phyloP scores from a whole-genome alignment of 306 rosid species.

The Pueraria montana region DNA sequence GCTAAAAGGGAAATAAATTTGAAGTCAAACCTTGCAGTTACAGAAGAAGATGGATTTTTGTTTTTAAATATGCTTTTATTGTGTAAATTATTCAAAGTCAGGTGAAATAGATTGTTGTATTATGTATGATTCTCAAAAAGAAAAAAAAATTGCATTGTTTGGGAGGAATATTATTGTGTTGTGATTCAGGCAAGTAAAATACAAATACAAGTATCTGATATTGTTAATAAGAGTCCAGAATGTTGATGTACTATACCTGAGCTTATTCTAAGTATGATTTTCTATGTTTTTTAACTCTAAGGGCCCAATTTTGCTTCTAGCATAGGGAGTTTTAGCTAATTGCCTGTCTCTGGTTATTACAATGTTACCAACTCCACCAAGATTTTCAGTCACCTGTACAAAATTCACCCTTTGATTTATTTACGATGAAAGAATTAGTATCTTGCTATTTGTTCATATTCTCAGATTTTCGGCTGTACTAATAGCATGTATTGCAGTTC shows the following conservation, averaged over 20 bases:
- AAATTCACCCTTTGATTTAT: not conserved
- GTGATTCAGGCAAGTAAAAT: not conserved
- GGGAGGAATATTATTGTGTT: no score
- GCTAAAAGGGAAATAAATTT: not conserved
- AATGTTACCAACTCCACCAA: not conserved
- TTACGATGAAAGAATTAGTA: not conserved
- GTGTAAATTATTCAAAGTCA: no score
- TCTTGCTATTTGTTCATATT: not conserved
- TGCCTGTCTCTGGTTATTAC: not conserved
- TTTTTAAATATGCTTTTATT: not conserved
- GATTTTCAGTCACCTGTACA: conserved; percentile 4
- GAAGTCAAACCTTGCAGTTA: not conserved
- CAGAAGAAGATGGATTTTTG: not conserved
- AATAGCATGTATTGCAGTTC: not conserved
- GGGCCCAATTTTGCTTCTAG: not conserved
- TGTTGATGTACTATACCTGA: not conserved
- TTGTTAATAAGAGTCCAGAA: not conserved
- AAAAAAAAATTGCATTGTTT: no score
- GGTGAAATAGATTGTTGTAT: no score
- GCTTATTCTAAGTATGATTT: not conserved
- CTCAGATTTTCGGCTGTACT: not conserved
- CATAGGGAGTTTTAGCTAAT: not conserved
- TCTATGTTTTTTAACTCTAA: not conserved
- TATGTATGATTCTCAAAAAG: no score
- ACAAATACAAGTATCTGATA: not conserved